Conservation (phyloP, 257 asterid species). For the Fraxinus excelsior region DNA sequence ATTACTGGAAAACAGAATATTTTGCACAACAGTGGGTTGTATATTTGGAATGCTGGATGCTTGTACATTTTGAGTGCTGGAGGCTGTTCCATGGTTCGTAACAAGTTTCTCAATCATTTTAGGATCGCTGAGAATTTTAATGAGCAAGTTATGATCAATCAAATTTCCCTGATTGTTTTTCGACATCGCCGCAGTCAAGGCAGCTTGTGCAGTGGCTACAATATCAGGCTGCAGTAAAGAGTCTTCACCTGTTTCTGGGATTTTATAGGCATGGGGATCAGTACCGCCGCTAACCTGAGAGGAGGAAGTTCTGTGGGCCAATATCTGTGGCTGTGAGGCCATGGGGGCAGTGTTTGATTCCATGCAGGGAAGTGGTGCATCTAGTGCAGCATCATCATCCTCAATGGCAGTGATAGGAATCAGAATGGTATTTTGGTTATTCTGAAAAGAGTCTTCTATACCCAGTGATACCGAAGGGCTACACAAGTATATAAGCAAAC, state of each 20-base stretch:
- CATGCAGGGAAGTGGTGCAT: conserved; percentile 28
- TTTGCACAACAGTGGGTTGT: conserved; percentile 24
- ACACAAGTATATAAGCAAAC: conserved; percentile 26
- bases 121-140: conserved; percentile 67
- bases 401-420: conserved; percentile 85
- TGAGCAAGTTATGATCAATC: conserved; percentile 67
- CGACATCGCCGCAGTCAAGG: conserved; percentile 49
- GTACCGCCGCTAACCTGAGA: conserved; percentile 28
- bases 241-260: conserved; percentile 25
- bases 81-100: conserved; percentile 38
- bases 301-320: conserved; percentile 33
- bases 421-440: conserved; percentile 42
- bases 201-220: conserved; percentile 60
- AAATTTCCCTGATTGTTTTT: conserved; percentile 45
- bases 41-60: conserved; percentile 10
- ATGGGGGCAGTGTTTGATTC: conserved; percentile 23
- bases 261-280: conserved; percentile 19
- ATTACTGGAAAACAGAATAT: conserved; percentile 18
- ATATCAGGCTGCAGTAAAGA: conserved; percentile 46
- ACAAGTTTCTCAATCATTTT: conserved; percentile 71
- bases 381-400: conserved; percentile 72
- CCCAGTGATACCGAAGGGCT: conserved; percentile 55
- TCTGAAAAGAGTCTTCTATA: conserved; percentile 36
- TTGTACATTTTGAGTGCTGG: conserved; percentile 22
- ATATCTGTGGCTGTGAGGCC: conserved; percentile 34